Base-by-base conservation (phyloP, 1,284 basidiomycete genomes). In the Ganoderma lingzhi region DNA sequence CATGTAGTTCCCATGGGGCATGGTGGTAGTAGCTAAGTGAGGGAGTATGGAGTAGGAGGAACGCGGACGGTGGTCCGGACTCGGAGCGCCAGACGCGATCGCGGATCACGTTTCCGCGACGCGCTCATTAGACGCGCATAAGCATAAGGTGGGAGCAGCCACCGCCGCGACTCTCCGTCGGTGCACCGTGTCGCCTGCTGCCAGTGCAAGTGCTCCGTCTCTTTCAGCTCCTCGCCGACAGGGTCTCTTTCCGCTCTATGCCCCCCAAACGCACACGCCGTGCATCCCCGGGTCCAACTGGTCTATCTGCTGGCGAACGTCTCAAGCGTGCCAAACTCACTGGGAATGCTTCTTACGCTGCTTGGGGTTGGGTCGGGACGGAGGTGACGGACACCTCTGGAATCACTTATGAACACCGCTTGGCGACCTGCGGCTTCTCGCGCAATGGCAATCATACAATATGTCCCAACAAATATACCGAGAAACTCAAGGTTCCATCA, bases 281-380 rank as follows among this genome's bases (percentile, higher is more conserved):
- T 74, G 74, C 79, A 60, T 87, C 86, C 19, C 81, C 85, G 1
- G 71, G 79, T n/a, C 74, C 82, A 2, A 84, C 85, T 73, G 90
- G 88, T 41, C 83, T 90, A 44, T 80, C 82, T 65, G 82, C 88
- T 59, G 90, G 88, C 35, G 86, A 92, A 80, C 82, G 84, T 41
- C 84, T 92, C 71, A 90, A 89, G 75, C 87, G 90, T 62, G 82
- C 83, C 67, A 84, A 84, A 69, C 82, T 89, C 32, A 79, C 84
- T 30, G 81, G 82, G 35, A 82, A 80, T 66, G 80, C 82, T 48
- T 79, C 82, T 37, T 83, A 84, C 70, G 84, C 86, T 48, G 79
- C 88, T 28, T 95, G 94, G 94, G 86, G 86, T 63, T 96, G 94
- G 94, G 91, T 94, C 64, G 90, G 87, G 63, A 86, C 88, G 56